Base-by-base conservation (phyloP, 1,284 basidiomycete species). In the Blastosporella zonata region DNA sequence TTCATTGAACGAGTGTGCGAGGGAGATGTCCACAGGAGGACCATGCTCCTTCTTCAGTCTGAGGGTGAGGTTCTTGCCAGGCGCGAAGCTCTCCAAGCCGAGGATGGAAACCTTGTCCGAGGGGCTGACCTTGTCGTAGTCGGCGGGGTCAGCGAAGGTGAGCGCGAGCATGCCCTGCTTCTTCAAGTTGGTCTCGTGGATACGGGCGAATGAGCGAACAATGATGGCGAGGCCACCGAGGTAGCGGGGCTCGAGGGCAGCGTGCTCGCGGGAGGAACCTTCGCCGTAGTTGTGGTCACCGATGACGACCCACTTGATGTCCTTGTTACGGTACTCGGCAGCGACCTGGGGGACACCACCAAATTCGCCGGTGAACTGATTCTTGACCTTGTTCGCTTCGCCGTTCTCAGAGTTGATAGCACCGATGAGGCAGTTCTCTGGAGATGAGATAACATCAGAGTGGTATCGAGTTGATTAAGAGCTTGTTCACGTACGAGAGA, bases 171-270 rank as follows among this genome's bases (percentile, higher is more conserved):
- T 93, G 59, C 91, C 91, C 76, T 94, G 91, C 81, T 94, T 97
- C 87, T 96, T 96, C 79, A 96, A 77, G 82, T 97, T 97, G 68
- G 90, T 91, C 82, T 97, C 93, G 77, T 97, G 95, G 73, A 98
- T 97, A 76, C 95, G 92, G 43, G 95, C 95, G 70, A 97, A 97
- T 31, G 89, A 93, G 65, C 93, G 85, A 64, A 88, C 88, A 70
- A 99, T 96, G 75, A 98, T 91, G 40, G 96, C 96, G 52, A 90
- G 78, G 61, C 93, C 95, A 64, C 95, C 95, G 57, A 98, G 87
- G 85, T 87, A 98, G 53, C 96, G 90, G 40, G 96, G 95, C 77
- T 98, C 94, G 49, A 98, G 88, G 49, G 95, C 96, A 61, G 95
- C 96, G 75, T 97, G 95, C 73, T 98, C 94, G 71, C 95, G 92